Evolutionary conservation across 139 green algal species (phyloP), one percentile per base, ranked within the genome.

Genomic region (Volvox africanus): DNA sequence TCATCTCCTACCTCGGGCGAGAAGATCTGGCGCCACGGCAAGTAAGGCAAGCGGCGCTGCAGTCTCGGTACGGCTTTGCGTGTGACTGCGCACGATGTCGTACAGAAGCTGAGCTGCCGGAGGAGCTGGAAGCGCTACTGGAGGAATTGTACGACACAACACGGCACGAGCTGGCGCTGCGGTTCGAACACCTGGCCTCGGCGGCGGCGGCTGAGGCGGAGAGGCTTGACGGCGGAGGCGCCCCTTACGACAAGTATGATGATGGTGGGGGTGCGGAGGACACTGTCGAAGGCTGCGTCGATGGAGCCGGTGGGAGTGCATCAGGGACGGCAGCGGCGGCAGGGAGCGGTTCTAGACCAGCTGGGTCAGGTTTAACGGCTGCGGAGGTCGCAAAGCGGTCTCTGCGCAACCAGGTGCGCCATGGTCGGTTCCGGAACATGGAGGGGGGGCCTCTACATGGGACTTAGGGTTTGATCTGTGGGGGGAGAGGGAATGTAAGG

Each of bases 41-140:
- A 86, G 73, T 86, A 61, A 80, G 87, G 17, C 80, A 86, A 61
- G n/a, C 80, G 21, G 86, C 88, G 13, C 86, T 95, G 86, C 62
- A 86, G 61, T 85, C 92, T 26, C 83, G 93, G 26, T 95, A 92
- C 87, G 93, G 92, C 30, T 95, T 95, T 76, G 22, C 11, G 3
- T 95, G 93, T 89, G 88, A 20, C 69, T 95, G 93, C 88, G 67
- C 68, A 0, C 85, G 92, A n/a, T 95, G 93, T 61, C n/a, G 44
- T 65, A 76, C 89, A 20, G 91, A 93, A 82, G 33, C 33, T 26
- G n/a, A 79, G 26, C 77, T 93, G 62, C 85, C 88, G 30, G 21
- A 80, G 24, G 61, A 91, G 61, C 61, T 86, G 76, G 22, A 50
- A 77, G 19, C n/a, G 76, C 87, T 91, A 75, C 76, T 91, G 61